Conservation (phyloP, 164 flowering plant species). For the Pachysandra terminalis region DNA sequence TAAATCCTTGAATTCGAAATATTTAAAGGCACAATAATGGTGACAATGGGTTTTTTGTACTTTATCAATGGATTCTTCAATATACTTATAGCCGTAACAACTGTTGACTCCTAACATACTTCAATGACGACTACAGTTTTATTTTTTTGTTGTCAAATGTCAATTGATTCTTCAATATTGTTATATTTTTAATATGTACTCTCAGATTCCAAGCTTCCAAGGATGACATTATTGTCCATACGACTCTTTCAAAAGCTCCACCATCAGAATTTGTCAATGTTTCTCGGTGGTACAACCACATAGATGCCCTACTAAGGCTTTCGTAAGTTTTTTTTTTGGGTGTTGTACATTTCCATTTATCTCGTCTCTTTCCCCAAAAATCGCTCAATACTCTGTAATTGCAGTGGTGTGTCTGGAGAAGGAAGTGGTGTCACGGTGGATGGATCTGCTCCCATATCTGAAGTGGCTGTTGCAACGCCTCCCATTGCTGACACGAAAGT, state of each 20-base stretch:
- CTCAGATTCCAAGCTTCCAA: slow-evolving; percentile 84
- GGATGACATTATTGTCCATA: slow-evolving; percentile 73
- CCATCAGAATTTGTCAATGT: slow-evolving; percentile 63
- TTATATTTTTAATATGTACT: slow-evolving; percentile 2
- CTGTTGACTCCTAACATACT: no score
- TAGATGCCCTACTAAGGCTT: slow-evolving; percentile 75
- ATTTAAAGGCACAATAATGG: neutral
- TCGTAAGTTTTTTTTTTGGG: slow-evolving; percentile 44
- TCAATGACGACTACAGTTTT: no score
- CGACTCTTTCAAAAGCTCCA: slow-evolving; percentile 56
- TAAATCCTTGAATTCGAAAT: no score
- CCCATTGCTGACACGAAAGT: slow-evolving; percentile 66
- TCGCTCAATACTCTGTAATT: neutral
- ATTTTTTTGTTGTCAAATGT: no score
- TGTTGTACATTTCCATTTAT: neutral
- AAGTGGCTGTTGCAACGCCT: slow-evolving; percentile 66
- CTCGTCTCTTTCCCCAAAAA: no score
- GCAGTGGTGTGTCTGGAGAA: slow-evolving; percentile 84
- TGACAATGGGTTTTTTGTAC: neutral
- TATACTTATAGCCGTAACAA: no score
- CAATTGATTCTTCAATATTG: neutral
- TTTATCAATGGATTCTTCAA: no score
- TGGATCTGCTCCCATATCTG: slow-evolving; percentile 51
- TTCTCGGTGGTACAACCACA: slow-evolving; percentile 78
- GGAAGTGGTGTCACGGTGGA: slow-evolving; percentile 72